Evolutionary conservation across 108 stramenopile genomes (phyloP), one percentile per base, ranked within the genome.

Genomic region (Discostella stelligeroides): DNA sequence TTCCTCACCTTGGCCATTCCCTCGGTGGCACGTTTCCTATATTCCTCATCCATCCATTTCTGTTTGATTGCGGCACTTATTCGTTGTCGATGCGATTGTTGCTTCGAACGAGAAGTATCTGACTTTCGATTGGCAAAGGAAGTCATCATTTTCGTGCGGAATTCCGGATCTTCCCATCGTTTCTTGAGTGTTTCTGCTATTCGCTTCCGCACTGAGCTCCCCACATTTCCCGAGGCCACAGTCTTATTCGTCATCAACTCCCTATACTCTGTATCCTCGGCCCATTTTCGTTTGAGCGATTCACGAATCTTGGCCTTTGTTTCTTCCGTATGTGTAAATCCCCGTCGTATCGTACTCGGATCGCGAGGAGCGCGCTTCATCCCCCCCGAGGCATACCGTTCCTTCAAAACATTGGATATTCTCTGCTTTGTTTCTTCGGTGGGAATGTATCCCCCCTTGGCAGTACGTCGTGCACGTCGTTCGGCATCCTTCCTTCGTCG

Each of bases 151-250:
- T 38, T 34, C 10, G 60, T 64, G 23, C 92, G 85, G 54, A 91
- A 94, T 66, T 89, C 89, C 7, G 87, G 87, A 75, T 94, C 87
- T 50, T 84, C 60, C 92, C 92, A 94, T 61, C 84, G 84, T 45
- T 84, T 78, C 59, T 88, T 88, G 2, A 94, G 83, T 2, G 87
- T 88, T 46, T 81, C 70, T 8, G 86, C 70, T 48, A 94, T 90
- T 17, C 77, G 83, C 46, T 76, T 72, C 8, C 86, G 81, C 7
- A 75, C 76, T 63, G 67, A 79, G 57, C 51, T 74, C 13, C 39
- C 57, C 34, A 76, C 38, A 18, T 63, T 49, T 18, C 72, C 60
- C 11, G 61, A 72, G 29, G 65, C 70, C 11, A 71, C 63, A 27
- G 82, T 81, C 57, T 78, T 80, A 21, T 74, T 71, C 38, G 73